Percentiles rank a stretch among this genome's conserved stretches.
These are phyloP conservation scores for Colletotrichum sansevieriae DNA, from an alignment of 2,329 filamentous ascomycete genomes.

Conservation along the genomic window DNA sequence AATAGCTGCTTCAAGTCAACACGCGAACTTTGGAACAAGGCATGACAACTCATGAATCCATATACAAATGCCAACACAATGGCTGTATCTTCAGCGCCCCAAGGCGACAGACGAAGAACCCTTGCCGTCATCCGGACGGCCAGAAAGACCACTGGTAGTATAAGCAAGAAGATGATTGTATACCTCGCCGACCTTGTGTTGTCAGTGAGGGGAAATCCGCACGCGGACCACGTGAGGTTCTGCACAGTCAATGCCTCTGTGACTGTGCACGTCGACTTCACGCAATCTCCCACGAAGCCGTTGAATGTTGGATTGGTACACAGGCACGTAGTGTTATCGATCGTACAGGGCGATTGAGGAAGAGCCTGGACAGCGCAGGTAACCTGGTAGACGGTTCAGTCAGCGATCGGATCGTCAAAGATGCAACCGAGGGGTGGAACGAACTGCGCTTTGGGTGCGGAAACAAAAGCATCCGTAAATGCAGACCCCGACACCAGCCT, in stretches of 20 bases:
- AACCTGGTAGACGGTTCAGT: background rate
- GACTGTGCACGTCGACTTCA: background rate
- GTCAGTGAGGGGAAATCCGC: constrained; percentile 7
- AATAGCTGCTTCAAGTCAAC: background rate
- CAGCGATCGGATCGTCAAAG: background rate
- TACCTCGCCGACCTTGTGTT: constrained; percentile 3
- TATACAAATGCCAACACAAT: constrained; percentile 17
- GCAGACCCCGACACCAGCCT: constrained; percentile 2
- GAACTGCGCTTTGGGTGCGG: constrained; percentile 2
- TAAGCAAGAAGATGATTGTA: background rate
- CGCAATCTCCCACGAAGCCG: constrained; percentile 11
- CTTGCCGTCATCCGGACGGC: background rate
- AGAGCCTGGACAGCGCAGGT: constrained; percentile 6
- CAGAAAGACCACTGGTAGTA: background rate
- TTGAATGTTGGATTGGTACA: constrained; percentile 20
- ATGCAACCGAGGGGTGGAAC: background rate
- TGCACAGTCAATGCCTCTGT: constrained; percentile 1
- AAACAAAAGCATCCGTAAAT: constrained; percentile 6
- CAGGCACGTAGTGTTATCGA: constrained; percentile 15
- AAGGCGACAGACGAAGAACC: background rate
- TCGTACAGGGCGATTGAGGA: constrained; percentile 11
- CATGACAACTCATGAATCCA: background rate
- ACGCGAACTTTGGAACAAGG: no score
- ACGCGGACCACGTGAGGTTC: constrained; percentile 10
- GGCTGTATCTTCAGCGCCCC: constrained; percentile 7